These are phyloP conservation scores for Macadamia integrifolia DNA, from an alignment of 164 flowering plant species.

Conservation along the genomic window DNA sequence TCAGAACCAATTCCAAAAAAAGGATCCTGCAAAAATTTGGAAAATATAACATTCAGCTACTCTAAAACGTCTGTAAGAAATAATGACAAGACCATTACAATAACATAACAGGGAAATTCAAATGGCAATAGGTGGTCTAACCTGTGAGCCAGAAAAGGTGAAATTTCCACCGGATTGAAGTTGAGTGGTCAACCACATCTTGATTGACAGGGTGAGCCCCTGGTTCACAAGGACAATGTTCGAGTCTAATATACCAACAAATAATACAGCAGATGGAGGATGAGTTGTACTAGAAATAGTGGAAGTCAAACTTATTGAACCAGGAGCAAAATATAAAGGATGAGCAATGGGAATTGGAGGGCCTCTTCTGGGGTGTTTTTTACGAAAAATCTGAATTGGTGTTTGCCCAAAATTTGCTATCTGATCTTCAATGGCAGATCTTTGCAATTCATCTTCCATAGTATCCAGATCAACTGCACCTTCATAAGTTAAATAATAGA, in stretches of 20 bases:
- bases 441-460: constrained; percentile 95
- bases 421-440: constrained; percentile 96
- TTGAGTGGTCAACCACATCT: constrained; percentile 96
- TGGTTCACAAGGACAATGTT: constrained; percentile 67
- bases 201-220: constrained; percentile 78
- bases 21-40: constrained; percentile 65
- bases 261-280: constrained; percentile 57
- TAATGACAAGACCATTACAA: neutral
- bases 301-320: constrained; percentile 84
- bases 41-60: too few species aligned
- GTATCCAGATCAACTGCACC: constrained; percentile 91
- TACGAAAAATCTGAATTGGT: constrained; percentile 90
- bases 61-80: neutral
- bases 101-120: neutral
- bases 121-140: constrained; percentile 11
- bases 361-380: constrained; percentile 96
- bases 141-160: constrained; percentile 93
- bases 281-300: constrained; percentile 39
- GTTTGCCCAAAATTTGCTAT: constrained; percentile 99
- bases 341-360: constrained; percentile 97
- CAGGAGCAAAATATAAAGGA: constrained; percentile 89
- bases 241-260: constrained; percentile 61
- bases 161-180: constrained; percentile 95
- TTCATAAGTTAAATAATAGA: constrained; percentile 94
- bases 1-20: constrained; percentile 95